Evolutionary conservation across 495 filamentous ascomycete species (phyloP).

Genomic region (Rhizodiscina lignyota): DNA sequence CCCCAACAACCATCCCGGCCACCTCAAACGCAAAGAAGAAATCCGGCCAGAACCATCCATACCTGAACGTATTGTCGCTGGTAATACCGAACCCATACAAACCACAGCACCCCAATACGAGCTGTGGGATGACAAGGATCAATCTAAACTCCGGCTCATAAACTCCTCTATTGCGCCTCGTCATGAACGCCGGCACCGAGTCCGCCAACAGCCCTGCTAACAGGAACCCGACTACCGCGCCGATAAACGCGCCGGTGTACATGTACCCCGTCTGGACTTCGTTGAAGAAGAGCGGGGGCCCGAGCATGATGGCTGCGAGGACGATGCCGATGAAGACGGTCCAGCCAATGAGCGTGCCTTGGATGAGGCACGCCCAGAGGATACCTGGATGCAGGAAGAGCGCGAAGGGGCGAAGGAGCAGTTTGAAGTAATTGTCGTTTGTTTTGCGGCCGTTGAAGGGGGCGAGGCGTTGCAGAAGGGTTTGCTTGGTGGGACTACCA

Average conservation of each 20-base stretch:
- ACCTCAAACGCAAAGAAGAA: conserved; percentile 54
- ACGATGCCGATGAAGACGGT: conserved; percentile 86
- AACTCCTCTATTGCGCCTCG: conserved; percentile 55
- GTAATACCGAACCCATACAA: conserved; percentile 74
- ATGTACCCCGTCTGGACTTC: conserved; percentile 77
- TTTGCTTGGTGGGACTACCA: conserved; percentile 21
- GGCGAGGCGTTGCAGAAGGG: conserved; percentile 37
- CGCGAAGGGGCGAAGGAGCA: conserved; percentile 45
- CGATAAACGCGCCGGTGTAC: conserved; percentile 75
- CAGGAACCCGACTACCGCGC: conserved; percentile 61
- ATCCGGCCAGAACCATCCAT: conserved; percentile 55
- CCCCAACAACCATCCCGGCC: conserved; percentile 79
- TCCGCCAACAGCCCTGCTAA: conserved; percentile 61
- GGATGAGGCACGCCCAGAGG: conserved; percentile 78
- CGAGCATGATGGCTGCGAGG: conserved; percentile 65
- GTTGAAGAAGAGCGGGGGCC: conserved; percentile 62
- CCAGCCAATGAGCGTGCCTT: conserved; percentile 87
- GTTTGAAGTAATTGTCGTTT: conserved; percentile 40
- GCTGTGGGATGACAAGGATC: conserved; percentile 62
- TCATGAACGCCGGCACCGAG: conserved; percentile 51
- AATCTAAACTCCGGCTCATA: conserved; percentile 90
- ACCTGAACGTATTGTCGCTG: conserved; percentile 35
- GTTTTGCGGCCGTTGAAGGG: conserved; percentile 75
- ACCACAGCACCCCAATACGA: conserved; percentile 61
- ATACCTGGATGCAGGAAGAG: conserved; percentile 69